phyloP scores from a whole-genome alignment of 2,329 filamentous ascomycete genomes.

The Trichoderma citrinoviride region DNA sequence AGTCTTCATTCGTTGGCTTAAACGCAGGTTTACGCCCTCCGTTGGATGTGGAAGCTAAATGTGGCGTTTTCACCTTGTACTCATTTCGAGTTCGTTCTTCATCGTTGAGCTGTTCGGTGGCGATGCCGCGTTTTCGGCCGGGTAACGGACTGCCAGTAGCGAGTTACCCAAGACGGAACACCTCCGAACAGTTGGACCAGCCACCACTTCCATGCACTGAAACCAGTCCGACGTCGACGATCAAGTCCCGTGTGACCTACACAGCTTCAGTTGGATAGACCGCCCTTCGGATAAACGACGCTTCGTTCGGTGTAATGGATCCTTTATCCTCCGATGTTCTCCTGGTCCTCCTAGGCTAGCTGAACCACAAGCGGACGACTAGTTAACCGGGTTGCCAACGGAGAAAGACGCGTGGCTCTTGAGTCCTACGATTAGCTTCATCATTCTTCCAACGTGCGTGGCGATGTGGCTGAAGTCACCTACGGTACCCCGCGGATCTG shows the following conservation, averaged over 20 bases:
- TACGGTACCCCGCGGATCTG: background rate
- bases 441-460: background rate
- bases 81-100: too few relatives aligned
- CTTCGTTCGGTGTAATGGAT: background rate
- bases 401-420: background rate
- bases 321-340: background rate
- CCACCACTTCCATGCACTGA: background rate
- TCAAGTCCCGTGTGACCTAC: background rate
- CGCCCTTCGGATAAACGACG: background rate
- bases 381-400: background rate
- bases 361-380: background rate
- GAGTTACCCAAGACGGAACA: background rate
- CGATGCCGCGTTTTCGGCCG: background rate
- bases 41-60: background rate
- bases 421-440: too few relatives aligned
- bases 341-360: conserved; percentile 3
- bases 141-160: background rate
- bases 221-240: background rate
- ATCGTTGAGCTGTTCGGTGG: too few relatives aligned
- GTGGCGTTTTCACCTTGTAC: background rate
- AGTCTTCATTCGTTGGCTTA: background rate
- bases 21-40: background rate
- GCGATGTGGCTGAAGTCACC: background rate
- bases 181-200: background rate
- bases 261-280: background rate